Base-by-base conservation (phyloP, 805 yeast genomes). In the Schwanniomyces polymorphus region DNA sequence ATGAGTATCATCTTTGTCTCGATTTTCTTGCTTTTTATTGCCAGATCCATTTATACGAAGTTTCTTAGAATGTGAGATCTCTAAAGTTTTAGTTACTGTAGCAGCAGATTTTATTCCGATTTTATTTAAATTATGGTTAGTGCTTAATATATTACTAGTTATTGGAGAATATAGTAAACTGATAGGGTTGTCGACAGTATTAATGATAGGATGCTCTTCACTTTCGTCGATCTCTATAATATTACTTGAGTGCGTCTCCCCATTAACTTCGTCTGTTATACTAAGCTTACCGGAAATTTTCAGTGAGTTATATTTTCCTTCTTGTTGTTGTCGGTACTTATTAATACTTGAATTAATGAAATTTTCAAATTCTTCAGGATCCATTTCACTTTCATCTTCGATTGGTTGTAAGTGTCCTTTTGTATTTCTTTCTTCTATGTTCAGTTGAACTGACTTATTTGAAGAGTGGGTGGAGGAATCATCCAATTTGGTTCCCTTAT, bases 1-100 rank as follows among this genome's bases (percentile, higher is more conserved):
- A 4, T 14, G 21, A 16, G 8, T 7, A 10, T 31, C 7, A 31
- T 31, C 9, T 7, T 31, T 12, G 7, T 5, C 35, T 16, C 5
- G 35, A 5, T 17, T 3, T 2, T 16, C 17, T 14, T 17, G 21
- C 11, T 31, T 31, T 4, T 10, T 31, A 3, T 31, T 21, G 16
- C 73, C 72, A 4, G 64, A 56, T 0, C 74, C 75, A 45, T 64
- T 68, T 42, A 74, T 74, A 23, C 78, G 61, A 23, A 74, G 60
- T 46, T 74, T 74, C 48, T 74, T 74, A 55, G 65, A 73, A 50
- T 68, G 75, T 10, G 75, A 65, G 6, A 64, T 57, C 48, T 64
- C 70, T 21, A 65, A 54, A 1, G 71, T 61, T 57, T 57, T 71
- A 42, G 60, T 59, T 11, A 67, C 73, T 10, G 75, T 74, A 23